These are phyloP conservation scores for Didymella segeticola DNA, from an alignment of 2,329 filamentous ascomycete species.

Conservation along the genomic window DNA sequence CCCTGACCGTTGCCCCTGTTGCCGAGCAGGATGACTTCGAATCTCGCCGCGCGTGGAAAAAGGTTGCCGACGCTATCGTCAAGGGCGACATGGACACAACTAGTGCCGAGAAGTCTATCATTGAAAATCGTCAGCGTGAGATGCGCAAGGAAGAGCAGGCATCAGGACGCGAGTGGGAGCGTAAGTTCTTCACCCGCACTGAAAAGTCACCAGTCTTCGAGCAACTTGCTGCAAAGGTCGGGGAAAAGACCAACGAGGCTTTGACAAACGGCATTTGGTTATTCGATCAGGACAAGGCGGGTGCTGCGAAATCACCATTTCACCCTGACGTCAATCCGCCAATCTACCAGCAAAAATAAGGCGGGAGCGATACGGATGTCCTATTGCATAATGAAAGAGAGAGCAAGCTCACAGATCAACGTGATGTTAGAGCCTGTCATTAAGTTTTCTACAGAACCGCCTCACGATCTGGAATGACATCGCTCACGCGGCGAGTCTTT, in stretches of 20 bases:
- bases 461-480: background rate
- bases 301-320: slow-evolving; percentile 35
- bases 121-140: slow-evolving; percentile 86
- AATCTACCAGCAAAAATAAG: slow-evolving; percentile 31
- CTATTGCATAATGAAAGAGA: background rate
- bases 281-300: slow-evolving; percentile 64
- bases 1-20: slow-evolving; percentile 73
- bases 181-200: slow-evolving; percentile 74
- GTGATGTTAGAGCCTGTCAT: background rate
- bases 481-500: background rate
- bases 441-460: slow-evolving; percentile 4
- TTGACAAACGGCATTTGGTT: slow-evolving; percentile 76
- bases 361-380: background rate
- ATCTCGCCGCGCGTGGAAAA: slow-evolving; percentile 84
- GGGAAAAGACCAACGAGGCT: slow-evolving; percentile 63
- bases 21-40: slow-evolving; percentile 87
- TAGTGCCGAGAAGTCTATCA: slow-evolving; percentile 80
- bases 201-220: slow-evolving; percentile 54
- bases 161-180: slow-evolving; percentile 79
- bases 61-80: slow-evolving; percentile 81
- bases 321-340: slow-evolving; percentile 37
- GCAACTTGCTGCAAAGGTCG: slow-evolving; percentile 53
- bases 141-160: slow-evolving; percentile 75
- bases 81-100: slow-evolving; percentile 85
- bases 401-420: background rate